Evolutionary conservation across 805 yeast species (phyloP), one percentile per base, ranked within the genome.

Genomic region (Saccharomycopsis microspora): DNA sequence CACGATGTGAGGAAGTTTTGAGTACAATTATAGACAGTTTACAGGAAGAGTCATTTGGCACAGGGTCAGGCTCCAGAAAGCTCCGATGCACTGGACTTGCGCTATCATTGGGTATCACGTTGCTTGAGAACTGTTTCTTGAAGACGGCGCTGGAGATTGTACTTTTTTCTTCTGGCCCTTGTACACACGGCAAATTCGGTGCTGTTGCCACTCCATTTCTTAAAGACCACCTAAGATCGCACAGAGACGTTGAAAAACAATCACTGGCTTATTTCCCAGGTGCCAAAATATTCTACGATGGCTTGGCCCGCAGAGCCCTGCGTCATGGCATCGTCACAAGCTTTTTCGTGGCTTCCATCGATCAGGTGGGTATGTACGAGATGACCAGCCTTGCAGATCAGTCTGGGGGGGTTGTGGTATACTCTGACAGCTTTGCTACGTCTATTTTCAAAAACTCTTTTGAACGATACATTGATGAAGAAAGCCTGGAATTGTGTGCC

Each of bases 371-470:
- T 0, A 64, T 80, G 33, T 73, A 64, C 53, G 87, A 80, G 58
- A 81, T 80, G 86, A 80, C 76, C 50, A 66, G 70, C 10, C 61
- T 80, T 7, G 65, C 76, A 44, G 68, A 71, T 56, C 68, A 68
- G 49, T 78, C 85, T 7, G 86, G 86, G 31, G 87, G 87, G 44
- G 65, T 66, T 3, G 70, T 78, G 30, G 76, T 80, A 3, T 71
- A 79, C 66, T 68, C 80, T 48, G 87, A 80, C 63, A 74, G 81
- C 3, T 80, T 80, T 57, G 71, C 75, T 34, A 80, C 85, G 0
- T 74, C 85, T 1, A 80, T 80, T 52, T 80, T 80, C 66, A 77
- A 75, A 56, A 85, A 80, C 61, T 78, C 85, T 29, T 71, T 79
- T 47, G 67, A 72, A 46, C 71, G 74, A 56, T 72, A 78, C 52